These are phyloP conservation scores for Puccinia triticina DNA, from an alignment of 1,284 basidiomycete genomes.

Conservation along the genomic window DNA sequence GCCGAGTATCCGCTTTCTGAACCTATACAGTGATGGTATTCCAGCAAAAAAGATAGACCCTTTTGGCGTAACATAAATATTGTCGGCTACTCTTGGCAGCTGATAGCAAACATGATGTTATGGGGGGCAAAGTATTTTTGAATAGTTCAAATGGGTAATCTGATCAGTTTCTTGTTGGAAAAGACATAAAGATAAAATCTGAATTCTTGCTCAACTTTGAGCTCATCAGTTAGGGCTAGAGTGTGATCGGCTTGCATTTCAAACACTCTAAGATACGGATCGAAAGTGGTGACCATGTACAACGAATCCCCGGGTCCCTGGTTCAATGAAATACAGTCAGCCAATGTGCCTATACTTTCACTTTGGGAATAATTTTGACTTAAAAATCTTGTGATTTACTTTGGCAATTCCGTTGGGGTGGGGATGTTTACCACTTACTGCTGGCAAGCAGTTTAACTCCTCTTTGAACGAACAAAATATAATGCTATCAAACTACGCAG, in stretches of 20 bases:
- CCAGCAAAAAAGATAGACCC: constrained; percentile 40
- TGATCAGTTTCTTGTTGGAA: not conserved
- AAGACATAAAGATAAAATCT: not conserved
- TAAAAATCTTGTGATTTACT: not conserved
- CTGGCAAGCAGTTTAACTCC: constrained; percentile 9
- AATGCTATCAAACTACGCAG: constrained; percentile 24
- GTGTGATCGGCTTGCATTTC: constrained; percentile 48
- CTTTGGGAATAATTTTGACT: not conserved
- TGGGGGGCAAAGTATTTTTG: not conserved
- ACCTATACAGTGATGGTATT: constrained; percentile 31
- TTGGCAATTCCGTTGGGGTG: constrained; percentile 49
- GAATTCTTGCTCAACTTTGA: constrained; percentile 29
- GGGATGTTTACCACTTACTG: constrained; percentile 19
- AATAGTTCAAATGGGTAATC: not conserved
- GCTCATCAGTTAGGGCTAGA: constrained; percentile 44
- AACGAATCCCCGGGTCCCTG: constrained; percentile 36
- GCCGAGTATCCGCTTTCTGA: constrained; percentile 9
- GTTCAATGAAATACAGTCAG: not conserved
- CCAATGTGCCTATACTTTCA: not conserved
- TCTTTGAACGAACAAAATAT: constrained; percentile 43
- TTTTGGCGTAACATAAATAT: constrained; percentile 41
- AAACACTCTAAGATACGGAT: constrained; percentile 36
- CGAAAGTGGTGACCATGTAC: constrained; percentile 34
- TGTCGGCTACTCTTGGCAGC: constrained; percentile 40
- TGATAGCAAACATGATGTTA: not conserved